Evolutionary conservation across 2,329 filamentous ascomycete species (phyloP).

Genomic region (Aspergillus cejpii): DNA sequence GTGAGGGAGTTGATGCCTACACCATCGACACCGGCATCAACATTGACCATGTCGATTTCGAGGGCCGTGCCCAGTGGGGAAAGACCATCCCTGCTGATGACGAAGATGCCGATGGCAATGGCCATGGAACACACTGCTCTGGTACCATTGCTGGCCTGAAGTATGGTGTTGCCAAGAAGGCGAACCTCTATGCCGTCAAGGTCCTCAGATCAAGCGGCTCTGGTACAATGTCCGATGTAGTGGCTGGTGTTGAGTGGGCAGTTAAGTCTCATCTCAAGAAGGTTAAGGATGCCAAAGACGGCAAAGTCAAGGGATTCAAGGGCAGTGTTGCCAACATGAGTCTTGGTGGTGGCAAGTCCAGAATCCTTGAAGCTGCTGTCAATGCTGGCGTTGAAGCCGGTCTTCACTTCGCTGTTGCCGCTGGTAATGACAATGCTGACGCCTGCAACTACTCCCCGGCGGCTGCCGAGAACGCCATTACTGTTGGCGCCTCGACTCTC

Average conservation of each 20-base stretch:
- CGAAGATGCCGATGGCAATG: constrained; percentile 87
- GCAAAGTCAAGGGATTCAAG: constrained; percentile 96
- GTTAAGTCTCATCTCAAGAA: constrained; percentile 71
- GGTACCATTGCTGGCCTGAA: constrained; percentile 97
- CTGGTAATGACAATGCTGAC: constrained; percentile 97
- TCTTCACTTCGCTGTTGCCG: constrained; percentile 95
- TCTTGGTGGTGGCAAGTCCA: constrained; percentile 93
- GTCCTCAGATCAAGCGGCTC: constrained; percentile 95
- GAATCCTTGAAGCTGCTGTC: constrained; percentile 81
- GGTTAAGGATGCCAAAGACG: constrained; percentile 70
- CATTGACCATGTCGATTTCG: constrained; percentile 88
- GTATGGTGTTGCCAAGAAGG: constrained; percentile 99
- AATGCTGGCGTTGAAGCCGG: constrained; percentile 88
- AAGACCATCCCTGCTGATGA: constrained; percentile 88
- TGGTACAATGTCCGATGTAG: constrained; percentile 96
- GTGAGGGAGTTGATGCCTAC: constrained; percentile 97
- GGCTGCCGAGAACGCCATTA: constrained; percentile 83
- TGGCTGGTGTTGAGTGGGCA: constrained; percentile 96
- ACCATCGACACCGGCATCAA: constrained; percentile 98
- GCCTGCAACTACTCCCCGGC: constrained; percentile 99
- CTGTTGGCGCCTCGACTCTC: constrained; percentile 89
- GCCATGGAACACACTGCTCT: constrained; percentile 98
- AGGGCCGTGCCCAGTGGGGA: constrained; percentile 91
- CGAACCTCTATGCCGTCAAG: constrained; percentile 94
- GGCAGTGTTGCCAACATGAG: constrained; percentile 99